Percentiles rank a stretch among this genome's conserved stretches.
Evolutionary conservation across 495 filamentous ascomycete genomes (phyloP).

Genomic region (Neurospora tetraspora): DNA sequence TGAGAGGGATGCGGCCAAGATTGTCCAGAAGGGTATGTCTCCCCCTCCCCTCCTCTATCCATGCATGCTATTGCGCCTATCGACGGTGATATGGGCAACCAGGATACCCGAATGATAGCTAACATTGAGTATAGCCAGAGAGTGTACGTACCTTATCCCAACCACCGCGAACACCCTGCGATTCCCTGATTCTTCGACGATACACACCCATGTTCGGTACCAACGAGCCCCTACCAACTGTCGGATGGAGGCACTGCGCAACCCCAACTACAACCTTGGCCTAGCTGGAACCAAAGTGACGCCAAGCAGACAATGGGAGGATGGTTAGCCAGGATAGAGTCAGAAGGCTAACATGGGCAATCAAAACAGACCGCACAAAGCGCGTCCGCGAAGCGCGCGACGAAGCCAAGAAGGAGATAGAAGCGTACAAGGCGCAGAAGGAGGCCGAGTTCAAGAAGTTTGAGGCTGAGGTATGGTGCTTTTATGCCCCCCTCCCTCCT

Average conservation of each 20-base stretch:
- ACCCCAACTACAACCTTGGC: no score
- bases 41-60: not conserved
- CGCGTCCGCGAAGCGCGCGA: conserved; percentile 88
- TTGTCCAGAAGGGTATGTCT: conserved; percentile 78
- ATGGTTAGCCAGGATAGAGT: no score
- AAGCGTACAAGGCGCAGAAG: conserved; percentile 82
- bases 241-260: not conserved
- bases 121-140: conserved; percentile 19
- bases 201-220: no score
- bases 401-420: conserved; percentile 97
- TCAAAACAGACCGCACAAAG: conserved; percentile 76
- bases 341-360: not conserved
- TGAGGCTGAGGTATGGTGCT: conserved; percentile 67
- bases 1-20: conserved; percentile 97
- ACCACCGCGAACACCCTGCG: not conserved
- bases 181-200: no score
- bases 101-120: no score
- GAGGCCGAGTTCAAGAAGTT: conserved; percentile 94
- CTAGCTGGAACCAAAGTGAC: no score
- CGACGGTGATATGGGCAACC: no score
- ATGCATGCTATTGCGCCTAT: no score
- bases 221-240: no score
- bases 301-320: no score
- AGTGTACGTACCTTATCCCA: conserved; percentile 25
- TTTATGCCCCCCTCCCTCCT: not conserved